phyloP scores from a whole-genome alignment of 169 alveolate genomes.

The Cryptosporidium andersoni region DNA sequence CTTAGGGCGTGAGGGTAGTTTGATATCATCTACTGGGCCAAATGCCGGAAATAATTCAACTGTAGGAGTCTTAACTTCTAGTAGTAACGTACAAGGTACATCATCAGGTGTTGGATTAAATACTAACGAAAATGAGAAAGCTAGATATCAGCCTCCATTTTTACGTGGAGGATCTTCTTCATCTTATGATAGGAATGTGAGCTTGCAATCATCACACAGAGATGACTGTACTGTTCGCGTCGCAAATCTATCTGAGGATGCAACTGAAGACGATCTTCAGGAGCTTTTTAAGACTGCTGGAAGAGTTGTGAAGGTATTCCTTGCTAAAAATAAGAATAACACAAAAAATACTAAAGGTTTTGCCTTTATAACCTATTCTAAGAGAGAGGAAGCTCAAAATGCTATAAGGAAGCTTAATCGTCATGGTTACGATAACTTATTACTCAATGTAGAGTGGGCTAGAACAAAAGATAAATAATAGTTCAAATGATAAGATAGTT shows the following conservation, averaged over 20 bases:
- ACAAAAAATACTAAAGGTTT: slow-evolving; percentile 88
- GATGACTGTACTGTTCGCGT: slow-evolving; percentile 89
- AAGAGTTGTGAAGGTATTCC: slow-evolving; percentile 83
- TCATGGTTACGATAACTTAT: slow-evolving; percentile 87
- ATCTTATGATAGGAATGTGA: slow-evolving; percentile 49
- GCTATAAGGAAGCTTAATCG: slow-evolving; percentile 87
- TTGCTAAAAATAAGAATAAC: slow-evolving; percentile 90
- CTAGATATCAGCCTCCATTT: slow-evolving; percentile 56
- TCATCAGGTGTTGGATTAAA: not conserved
- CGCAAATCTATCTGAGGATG: slow-evolving; percentile 88
- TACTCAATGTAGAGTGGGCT: slow-evolving; percentile 81
- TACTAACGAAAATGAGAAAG: not conserved
- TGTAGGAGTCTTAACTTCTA: not conserved
- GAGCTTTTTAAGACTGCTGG: slow-evolving; percentile 87
- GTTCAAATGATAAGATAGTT: not conserved
- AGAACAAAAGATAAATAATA: slow-evolving; percentile 49
- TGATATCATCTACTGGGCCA: too few species aligned
- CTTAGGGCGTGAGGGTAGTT: not conserved
- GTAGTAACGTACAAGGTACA: not conserved
- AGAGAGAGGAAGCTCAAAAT: slow-evolving; percentile 85
- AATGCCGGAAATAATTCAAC: not conserved
- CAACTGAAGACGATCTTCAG: slow-evolving; percentile 84
- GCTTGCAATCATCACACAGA: slow-evolving; percentile 71
- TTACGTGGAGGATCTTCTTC: slow-evolving; percentile 34
- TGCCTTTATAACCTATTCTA: slow-evolving; percentile 87